These are phyloP conservation scores for Colletotrichum sp. DNA, from an alignment of 2,329 filamentous ascomycete genomes.

Conservation along the genomic window DNA sequence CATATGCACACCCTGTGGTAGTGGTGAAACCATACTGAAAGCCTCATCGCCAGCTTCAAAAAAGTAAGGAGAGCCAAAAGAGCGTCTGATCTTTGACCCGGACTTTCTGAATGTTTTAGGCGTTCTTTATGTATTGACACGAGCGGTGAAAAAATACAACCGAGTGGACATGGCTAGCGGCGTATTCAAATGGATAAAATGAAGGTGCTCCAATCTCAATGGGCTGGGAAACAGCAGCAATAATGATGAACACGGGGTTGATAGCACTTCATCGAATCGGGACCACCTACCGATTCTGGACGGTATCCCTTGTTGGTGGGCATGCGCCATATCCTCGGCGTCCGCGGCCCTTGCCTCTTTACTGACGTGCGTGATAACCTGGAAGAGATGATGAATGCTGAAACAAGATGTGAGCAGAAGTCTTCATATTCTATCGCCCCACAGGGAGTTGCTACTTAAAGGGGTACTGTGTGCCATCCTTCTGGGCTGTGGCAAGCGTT, in stretches of 20 bases:
- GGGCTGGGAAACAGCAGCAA: neutral
- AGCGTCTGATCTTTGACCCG: too few relatives aligned
- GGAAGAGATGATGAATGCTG: neutral
- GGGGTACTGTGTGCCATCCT: rapidly evolving
- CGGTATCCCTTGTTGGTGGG: neutral
- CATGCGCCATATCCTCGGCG: too few relatives aligned
- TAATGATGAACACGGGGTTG: neutral
- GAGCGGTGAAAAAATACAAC: too few relatives aligned
- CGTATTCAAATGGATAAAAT: too few relatives aligned
- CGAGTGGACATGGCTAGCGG: too few relatives aligned
- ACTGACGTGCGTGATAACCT: neutral
- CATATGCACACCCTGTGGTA: rapidly evolving
- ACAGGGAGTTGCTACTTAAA: neutral
- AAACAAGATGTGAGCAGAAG: neutral
- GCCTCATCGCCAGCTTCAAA: neutral
- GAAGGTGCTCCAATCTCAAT: rapidly evolving
- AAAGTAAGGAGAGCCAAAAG: too few relatives aligned
- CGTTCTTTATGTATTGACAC: neutral
- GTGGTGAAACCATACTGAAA: rapidly evolving
- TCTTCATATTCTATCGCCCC: neutral
- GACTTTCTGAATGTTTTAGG: neutral
- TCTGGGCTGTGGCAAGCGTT: neutral
- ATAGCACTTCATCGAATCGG: neutral
- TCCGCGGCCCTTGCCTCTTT: neutral
- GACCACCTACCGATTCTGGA: neutral